phyloP scores from a whole-genome alignment of 1,284 basidiomycete species.

The Microbotryum saponariae region DNA sequence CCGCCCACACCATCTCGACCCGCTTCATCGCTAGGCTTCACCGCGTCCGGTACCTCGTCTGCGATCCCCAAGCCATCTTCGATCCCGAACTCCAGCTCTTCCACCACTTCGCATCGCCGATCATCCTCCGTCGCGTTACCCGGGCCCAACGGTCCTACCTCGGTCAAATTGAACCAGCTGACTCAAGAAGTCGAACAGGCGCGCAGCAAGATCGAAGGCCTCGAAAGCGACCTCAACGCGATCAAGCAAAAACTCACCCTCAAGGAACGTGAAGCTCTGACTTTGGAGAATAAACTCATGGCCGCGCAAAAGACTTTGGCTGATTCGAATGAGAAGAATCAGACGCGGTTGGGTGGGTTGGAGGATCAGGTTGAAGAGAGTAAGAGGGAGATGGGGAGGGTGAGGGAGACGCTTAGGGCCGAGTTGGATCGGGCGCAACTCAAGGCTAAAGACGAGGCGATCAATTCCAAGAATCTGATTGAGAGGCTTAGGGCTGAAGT shows the following conservation, averaged over 20 bases:
- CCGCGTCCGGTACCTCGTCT: not conserved
- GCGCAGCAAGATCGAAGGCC: not conserved
- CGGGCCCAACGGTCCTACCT: not conserved
- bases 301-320: constrained; percentile 8
- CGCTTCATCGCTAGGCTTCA: constrained; percentile 12
- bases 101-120: constrained; percentile 5
- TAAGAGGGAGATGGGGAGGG: constrained; percentile 4
- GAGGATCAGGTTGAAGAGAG: constrained; percentile 15
- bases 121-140: not conserved
- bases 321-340: not conserved
- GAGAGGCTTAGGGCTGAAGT: constrained; percentile 9
- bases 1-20: too few relatives aligned
- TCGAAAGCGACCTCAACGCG: constrained; percentile 1
- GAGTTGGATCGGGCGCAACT: not conserved
- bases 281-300: constrained; percentile 15
- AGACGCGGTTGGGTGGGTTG: not conserved
- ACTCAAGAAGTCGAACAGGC: constrained; percentile 12
- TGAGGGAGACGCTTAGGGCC: not conserved
- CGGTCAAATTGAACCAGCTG: constrained; percentile 6
- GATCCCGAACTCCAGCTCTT: constrained; percentile 1
- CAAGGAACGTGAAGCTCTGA: constrained; percentile 10
- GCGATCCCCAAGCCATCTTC: constrained; percentile 2
- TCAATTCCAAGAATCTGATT: not conserved
- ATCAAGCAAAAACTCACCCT: constrained; percentile 1
- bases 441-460: not conserved